A percentile compares a stretch with the other conserved stretches of the same genome.
phyloP scores from a whole-genome alignment of 495 filamentous ascomycete species.

The Xylaria scruposa region DNA sequence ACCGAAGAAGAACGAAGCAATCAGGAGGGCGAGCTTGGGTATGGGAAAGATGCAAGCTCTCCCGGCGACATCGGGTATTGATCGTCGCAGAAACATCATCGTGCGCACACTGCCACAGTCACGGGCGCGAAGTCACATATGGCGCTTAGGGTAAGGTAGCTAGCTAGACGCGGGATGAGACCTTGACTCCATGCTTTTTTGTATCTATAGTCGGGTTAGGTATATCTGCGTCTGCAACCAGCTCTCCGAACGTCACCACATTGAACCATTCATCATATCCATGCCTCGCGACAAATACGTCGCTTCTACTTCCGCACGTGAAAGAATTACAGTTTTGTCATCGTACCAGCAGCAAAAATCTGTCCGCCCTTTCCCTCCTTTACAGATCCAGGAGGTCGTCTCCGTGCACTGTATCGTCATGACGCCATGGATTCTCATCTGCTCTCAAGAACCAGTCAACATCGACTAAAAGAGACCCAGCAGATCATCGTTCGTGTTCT shows the following conservation, averaged over 20 bases:
- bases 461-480: slow-evolving; percentile 78
- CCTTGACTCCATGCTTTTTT: slow-evolving; percentile 17
- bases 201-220: slow-evolving; percentile 20
- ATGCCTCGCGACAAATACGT: slow-evolving; percentile 3
- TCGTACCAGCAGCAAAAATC: background rate
- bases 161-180: slow-evolving; percentile 5
- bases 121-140: background rate
- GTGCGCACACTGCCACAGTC: background rate
- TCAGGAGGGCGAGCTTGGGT: background rate
- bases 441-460: background rate
- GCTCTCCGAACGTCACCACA: background rate
- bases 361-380: slow-evolving; percentile 6
- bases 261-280: background rate
- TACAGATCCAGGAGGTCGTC: slow-evolving; percentile 30
- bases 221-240: background rate
- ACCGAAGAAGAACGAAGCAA: background rate
- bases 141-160: slow-evolving; percentile 1
- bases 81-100: background rate
- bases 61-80: background rate
- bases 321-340: background rate
- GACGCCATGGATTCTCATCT: background rate
- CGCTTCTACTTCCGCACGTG: background rate
- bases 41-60: background rate
- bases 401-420: background rate
- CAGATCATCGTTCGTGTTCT: slow-evolving; percentile 83